phyloP scores from a whole-genome alignment of 441 rosid genomes.

The Breynia disticha region DNA sequence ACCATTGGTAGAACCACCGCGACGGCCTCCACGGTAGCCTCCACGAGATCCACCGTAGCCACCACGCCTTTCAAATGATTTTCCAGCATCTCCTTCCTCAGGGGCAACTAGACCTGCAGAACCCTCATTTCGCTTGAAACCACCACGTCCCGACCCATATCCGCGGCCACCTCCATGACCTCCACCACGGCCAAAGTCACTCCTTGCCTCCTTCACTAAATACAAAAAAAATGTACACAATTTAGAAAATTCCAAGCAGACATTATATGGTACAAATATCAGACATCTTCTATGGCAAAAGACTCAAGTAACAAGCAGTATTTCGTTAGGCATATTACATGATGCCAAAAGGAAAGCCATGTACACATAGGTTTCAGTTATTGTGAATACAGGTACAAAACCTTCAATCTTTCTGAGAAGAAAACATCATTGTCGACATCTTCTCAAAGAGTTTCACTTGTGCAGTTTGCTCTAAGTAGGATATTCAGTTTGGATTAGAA shows the following conservation, averaged over 20 bases:
- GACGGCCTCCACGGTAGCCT: conserved; percentile 64
- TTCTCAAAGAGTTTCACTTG: too few relatives aligned
- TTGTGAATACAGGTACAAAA: too few relatives aligned
- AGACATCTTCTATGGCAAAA: too few relatives aligned
- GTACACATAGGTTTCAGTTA: too few relatives aligned
- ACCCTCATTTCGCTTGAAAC: conserved; percentile 33
- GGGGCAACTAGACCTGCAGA: conserved; percentile 43
- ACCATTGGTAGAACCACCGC: conserved; percentile 50
- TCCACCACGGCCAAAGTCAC: conserved; percentile 47
- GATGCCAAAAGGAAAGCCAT: too few relatives aligned
- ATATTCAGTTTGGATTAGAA: too few relatives aligned
- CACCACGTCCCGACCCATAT: conserved; percentile 30
- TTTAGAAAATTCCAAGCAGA: not conserved
- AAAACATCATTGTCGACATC: too few relatives aligned
- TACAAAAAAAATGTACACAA: conserved; percentile 8
- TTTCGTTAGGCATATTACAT: too few relatives aligned
- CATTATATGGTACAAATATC: too few relatives aligned
- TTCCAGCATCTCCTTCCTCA: conserved; percentile 61
- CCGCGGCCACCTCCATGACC: conserved; percentile 52
- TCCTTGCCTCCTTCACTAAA: conserved; percentile 52
- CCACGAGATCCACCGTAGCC: conserved; percentile 51
- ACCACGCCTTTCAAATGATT: conserved; percentile 51
- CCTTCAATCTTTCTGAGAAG: too few relatives aligned
- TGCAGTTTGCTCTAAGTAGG: too few relatives aligned
- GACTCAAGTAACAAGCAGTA: too few relatives aligned